phyloP scores from a whole-genome alignment of 176 grass and related monocot genomes.

The Oryza punctata region DNA sequence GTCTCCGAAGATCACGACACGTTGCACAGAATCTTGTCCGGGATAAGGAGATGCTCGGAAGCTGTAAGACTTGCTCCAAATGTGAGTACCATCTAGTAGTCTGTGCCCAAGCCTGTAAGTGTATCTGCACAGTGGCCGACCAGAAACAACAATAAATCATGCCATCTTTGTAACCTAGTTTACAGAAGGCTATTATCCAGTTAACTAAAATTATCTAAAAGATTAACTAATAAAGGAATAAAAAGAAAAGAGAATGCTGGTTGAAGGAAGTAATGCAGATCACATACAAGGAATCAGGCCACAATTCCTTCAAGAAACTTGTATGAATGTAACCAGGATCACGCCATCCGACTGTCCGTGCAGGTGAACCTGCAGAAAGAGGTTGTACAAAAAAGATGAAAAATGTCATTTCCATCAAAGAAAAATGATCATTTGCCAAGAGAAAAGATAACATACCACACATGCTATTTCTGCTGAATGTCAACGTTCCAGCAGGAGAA shows the following conservation, averaged over 20 bases:
- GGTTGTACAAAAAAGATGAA: neutral
- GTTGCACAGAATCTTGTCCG: conserved; percentile 50
- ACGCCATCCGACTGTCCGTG: conserved; percentile 69
- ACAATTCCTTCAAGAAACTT: conserved; percentile 69
- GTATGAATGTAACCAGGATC: conserved; percentile 81
- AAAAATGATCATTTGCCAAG: neutral
- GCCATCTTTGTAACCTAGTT: neutral
- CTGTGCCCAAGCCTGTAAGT: conserved; percentile 53
- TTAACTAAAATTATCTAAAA: neutral
- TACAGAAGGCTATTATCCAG: neutral
- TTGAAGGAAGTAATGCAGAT: conserved; percentile 3
- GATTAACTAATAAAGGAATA: neutral
- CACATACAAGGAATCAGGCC: conserved; percentile 58
- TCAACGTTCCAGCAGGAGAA: conserved; percentile 74
- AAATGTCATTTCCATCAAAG: neutral
- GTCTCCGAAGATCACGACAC: conserved; percentile 60
- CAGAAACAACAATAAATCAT: neutral
- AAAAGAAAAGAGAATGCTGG: neutral
- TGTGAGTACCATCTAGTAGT: conserved; percentile 41
- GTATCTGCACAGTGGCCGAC: conserved; percentile 31
- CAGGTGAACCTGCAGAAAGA: conserved; percentile 58
- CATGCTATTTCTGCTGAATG: conserved; percentile 78
- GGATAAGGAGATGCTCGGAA: conserved; percentile 63
- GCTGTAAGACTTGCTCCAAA: conserved; percentile 51
- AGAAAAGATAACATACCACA: conserved; percentile 49